Conservation (phyloP, 176 grass and related monocot species). For the Triticum monococcum region DNA sequence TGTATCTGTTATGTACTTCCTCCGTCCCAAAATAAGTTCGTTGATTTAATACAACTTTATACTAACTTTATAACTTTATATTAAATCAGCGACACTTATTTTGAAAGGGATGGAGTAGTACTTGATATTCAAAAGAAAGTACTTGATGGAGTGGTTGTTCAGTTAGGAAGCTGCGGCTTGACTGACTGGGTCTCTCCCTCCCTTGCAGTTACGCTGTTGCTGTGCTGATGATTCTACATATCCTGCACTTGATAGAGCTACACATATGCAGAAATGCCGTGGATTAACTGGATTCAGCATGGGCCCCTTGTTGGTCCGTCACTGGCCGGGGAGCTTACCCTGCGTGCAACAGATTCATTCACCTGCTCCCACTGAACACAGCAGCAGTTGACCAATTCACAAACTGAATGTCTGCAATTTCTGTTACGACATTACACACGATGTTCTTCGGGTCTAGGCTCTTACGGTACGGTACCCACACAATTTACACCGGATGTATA, state of each 20-base stretch:
- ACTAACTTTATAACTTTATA: too few relatives aligned
- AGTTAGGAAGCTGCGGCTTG: slow-evolving; percentile 4
- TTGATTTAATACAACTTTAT: too few relatives aligned
- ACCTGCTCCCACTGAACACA: slow-evolving; percentile 37
- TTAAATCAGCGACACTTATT: too few relatives aligned
- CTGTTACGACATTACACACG: not conserved
- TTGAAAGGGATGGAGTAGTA: too few relatives aligned
- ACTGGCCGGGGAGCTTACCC: not conserved
- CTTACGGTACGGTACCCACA: not conserved
- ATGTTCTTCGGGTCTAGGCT: not conserved
- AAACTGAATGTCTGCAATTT: slow-evolving; percentile 7
- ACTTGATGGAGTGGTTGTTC: slow-evolving; percentile 31
- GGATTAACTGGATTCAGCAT: not conserved
- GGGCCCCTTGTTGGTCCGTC: not conserved
- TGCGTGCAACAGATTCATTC: slow-evolving; percentile 18
- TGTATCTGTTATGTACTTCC: not conserved
- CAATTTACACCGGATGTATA: not conserved
- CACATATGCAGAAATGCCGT: not conserved
- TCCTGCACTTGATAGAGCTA: slow-evolving; percentile 1
- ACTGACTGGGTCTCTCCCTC: slow-evolving; percentile 14
- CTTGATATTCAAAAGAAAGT: too few relatives aligned
- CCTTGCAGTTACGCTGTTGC: slow-evolving; percentile 1
- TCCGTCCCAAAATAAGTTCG: too few relatives aligned
- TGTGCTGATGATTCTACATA: slow-evolving; percentile 7
- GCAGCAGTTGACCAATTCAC: slow-evolving; percentile 26